Percentiles rank a stretch among this genome's conserved stretches.
phyloP scores from a whole-genome alignment of 495 filamentous ascomycete species.

The Ascobolus immersus region DNA sequence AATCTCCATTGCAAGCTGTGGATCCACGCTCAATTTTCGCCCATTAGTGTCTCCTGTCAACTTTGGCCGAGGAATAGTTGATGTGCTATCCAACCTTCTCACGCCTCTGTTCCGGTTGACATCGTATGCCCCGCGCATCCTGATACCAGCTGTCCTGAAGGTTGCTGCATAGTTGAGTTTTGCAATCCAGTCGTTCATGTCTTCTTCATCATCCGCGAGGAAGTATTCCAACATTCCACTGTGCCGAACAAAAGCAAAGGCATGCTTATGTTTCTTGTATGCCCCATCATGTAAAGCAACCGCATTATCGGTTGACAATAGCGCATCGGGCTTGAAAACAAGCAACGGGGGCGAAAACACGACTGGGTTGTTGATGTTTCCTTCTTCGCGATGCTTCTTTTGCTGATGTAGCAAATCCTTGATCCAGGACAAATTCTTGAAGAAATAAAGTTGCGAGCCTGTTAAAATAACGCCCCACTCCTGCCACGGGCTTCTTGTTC shows the following conservation, averaged over 20 bases:
- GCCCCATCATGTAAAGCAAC: constrained; percentile 64
- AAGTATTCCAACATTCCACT: constrained; percentile 77
- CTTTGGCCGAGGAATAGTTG: too few relatives aligned
- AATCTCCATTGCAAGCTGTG: constrained; percentile 60
- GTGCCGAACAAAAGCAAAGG: constrained; percentile 74
- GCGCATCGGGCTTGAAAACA: constrained; percentile 71
- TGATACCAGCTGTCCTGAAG: constrained; percentile 74
- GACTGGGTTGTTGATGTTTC: constrained; percentile 39
- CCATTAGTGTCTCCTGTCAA: constrained; percentile 49
- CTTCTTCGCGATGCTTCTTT: constrained; percentile 47
- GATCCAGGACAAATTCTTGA: constrained; percentile 78
- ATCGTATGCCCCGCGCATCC: constrained; percentile 74
- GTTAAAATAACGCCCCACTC: constrained; percentile 96
- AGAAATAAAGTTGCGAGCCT: constrained; percentile 86
- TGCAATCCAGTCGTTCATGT: constrained; percentile 92
- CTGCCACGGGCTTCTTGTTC: constrained; percentile 84
- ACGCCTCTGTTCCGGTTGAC: constrained; percentile 51
- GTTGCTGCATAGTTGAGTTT: constrained; percentile 92
- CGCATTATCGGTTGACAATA: constrained; percentile 77
- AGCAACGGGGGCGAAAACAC: constrained; percentile 73
- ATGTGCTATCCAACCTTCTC: constrained; percentile 39
- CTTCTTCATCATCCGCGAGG: constrained; percentile 60
- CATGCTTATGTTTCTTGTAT: constrained; percentile 92
- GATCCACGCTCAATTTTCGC: constrained; percentile 41
- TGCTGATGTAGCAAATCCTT: constrained; percentile 69